phyloP scores from a whole-genome alignment of 768 basidiomycete species.

The Tylopilus plumbeoviolaceoides region DNA sequence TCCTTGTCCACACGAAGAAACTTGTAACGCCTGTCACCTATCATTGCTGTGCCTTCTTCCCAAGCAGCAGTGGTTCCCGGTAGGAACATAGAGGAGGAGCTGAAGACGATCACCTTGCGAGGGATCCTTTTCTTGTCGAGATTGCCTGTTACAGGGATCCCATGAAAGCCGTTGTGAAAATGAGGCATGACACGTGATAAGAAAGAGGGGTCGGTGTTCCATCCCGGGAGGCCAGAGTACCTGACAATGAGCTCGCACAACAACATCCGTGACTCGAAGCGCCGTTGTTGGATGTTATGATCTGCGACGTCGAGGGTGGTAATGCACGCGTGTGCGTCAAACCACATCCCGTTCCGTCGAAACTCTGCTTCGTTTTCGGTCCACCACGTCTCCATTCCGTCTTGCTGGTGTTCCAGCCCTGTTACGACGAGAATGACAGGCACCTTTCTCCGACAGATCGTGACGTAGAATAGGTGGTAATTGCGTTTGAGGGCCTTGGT shows the following conservation, averaged over 20 bases:
- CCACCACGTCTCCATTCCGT: no score
- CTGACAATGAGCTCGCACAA: background rate
- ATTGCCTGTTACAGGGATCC: no score
- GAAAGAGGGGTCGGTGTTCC: background rate
- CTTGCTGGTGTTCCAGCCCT: no score
- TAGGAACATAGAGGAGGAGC: background rate
- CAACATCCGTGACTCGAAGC: background rate
- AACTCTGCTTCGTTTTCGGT: conserved; percentile 25
- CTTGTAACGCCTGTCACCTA: background rate
- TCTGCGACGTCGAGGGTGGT: conserved; percentile 2
- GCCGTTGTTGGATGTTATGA: background rate
- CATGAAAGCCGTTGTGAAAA: background rate
- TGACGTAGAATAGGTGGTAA: no score
- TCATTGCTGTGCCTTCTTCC: background rate
- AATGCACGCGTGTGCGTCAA: conserved; percentile 18
- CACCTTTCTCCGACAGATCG: no score
- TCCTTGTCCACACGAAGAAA: background rate
- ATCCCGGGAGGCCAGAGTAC: background rate
- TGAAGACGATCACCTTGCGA: conserved; percentile 3
- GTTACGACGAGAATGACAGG: no score
- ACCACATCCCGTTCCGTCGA: conserved; percentile 25
- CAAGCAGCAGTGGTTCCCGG: background rate
- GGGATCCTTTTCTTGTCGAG: background rate
- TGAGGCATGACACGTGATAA: background rate
- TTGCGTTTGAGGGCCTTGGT: no score